These are phyloP conservation scores for Pouteria campechiana DNA, from an alignment of 179 eudicot species.

Conservation along the genomic window DNA sequence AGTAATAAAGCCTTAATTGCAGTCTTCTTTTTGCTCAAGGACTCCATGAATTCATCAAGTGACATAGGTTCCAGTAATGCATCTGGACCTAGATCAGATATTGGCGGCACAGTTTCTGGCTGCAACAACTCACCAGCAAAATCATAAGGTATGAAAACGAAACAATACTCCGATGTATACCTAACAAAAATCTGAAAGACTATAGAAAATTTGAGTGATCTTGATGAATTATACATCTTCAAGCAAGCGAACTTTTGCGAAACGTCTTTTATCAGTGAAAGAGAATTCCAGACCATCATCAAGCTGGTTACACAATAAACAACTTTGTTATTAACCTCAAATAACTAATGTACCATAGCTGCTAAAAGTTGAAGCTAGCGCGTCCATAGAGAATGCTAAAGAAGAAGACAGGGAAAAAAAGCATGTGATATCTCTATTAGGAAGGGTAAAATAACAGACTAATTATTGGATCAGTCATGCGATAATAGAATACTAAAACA, in stretches of 20 bases:
- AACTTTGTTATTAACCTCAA: too few relatives aligned
- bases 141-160: constrained; percentile 6
- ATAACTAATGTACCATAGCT: too few relatives aligned
- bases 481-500: too few relatives aligned
- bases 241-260: constrained; percentile 90
- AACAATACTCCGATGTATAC: background rate
- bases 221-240: constrained; percentile 53
- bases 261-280: constrained; percentile 95
- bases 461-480: too few relatives aligned
- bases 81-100: constrained; percentile 98
- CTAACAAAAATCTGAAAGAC: too few relatives aligned
- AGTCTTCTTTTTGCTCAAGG: constrained; percentile 63
- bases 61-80: constrained; percentile 72
- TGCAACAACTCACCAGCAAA: constrained; percentile 14
- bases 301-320: too few relatives aligned
- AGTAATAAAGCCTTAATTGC: constrained; percentile 82
- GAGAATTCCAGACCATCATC: constrained; percentile 91
- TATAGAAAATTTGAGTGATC: background rate
- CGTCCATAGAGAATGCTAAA: too few relatives aligned
- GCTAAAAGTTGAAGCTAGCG: too few relatives aligned
- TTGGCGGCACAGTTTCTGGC: constrained; percentile 73
- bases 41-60: constrained; percentile 36
- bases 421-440: background rate
- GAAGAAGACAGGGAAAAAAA: background rate
- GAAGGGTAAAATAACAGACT: too few relatives aligned